Evolutionary conservation across 305 asterid species (phyloP), one percentile per base, ranked within the genome.

Genomic region (Fraxinus sp.): DNA sequence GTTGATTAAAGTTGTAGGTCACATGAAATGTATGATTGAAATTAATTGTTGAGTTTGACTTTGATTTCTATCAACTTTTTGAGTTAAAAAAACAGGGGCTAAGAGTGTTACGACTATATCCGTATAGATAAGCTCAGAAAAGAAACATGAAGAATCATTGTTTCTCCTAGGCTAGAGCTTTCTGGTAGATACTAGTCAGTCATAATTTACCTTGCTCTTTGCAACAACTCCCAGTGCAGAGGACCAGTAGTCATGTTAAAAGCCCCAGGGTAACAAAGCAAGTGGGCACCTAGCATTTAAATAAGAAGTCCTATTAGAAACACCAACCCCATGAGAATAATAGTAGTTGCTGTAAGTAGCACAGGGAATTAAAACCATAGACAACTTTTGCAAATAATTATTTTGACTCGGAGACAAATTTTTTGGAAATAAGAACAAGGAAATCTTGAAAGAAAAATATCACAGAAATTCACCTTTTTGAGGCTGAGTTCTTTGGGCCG

Each of bases 241-340:
- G 98, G 98, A 11, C 99, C 99, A 9, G 99, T 96, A 13, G 98
- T 93, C 97, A 91, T 94, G 90, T 96, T 92, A 91, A 96, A 96
- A 39, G 99, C 99, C 84, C 99, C 99, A 33, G 99, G 99, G 86
- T 96, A 94, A 89, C 98, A 94, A 87, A 96, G 85, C 89, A 96
- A 87, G 78, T 96, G 97, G 81, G 97, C 95, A 84, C 99, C 99
- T 96, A 85, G 49, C 68, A 82, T 81, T 57, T 57, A 81, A 55
- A 81, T 20, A 84, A 81, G 81, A 86, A 41, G 41, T 26, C 86
- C 16, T 72, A 36, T 87, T 71, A 87, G 74, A 71, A 75, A 82
- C 73, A 68, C 37, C 49, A 79, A 77, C 66, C 79, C 39, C 79
- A 26, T 11, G 72, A 72, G 33, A 55, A 68, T 7, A 80, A 81